Base-by-base conservation (phyloP, 768 basidiomycete species). In the Leucogyrophana mollusca region DNA sequence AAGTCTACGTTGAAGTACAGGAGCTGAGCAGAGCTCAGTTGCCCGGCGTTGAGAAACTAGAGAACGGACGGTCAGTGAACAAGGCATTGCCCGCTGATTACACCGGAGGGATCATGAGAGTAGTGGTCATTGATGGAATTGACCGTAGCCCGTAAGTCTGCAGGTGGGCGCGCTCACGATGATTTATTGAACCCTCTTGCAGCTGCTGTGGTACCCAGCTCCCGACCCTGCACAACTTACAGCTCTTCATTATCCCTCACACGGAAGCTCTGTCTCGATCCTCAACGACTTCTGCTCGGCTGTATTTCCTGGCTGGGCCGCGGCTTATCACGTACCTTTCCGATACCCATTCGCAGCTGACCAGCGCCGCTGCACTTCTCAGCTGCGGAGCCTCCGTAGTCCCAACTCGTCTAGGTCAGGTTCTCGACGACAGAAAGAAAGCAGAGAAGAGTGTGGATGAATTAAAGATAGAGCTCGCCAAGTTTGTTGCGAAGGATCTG, bases 131-230 rank as follows among this genome's bases (percentile, higher is more conserved):
- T 43, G 87, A 92, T 42, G 83, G 82, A 10, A 71, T 92, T 4
- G 92, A 94, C 62, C 76, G 84, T 34, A 89, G 85, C 60, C 86
- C 86, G 82, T 89, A 66, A 56, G 85, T 61, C 34, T 40, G 40
- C 37, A 14, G 11, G 17, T 13, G 20, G 27, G 22, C 54, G 30
- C 52, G 38, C 43, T 65, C 54, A 32, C 41, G 17, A 43, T 9
- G 9, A 18, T 44, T 30, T 11, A 13, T 53, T 42, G 21, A 32
- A 32, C 13, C 54, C 6, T 17, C 40, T 14, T 55, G 30, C 49
- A 87, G 85, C 44, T 90, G 90, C 64, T 88, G 87, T 46, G 87
- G 89, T 9, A 90, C 92, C 13, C 94, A 96, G 62, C 74, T 86
- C 43, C 87, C 91, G 5, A 82, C 81, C 43, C 75, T 94, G 40